A percentile compares a stretch with the other conserved stretches of the same genome.
Evolutionary conservation across 177 flowering plant genomes (phyloP).

Genomic region (Tripterygium wilfordii): DNA sequence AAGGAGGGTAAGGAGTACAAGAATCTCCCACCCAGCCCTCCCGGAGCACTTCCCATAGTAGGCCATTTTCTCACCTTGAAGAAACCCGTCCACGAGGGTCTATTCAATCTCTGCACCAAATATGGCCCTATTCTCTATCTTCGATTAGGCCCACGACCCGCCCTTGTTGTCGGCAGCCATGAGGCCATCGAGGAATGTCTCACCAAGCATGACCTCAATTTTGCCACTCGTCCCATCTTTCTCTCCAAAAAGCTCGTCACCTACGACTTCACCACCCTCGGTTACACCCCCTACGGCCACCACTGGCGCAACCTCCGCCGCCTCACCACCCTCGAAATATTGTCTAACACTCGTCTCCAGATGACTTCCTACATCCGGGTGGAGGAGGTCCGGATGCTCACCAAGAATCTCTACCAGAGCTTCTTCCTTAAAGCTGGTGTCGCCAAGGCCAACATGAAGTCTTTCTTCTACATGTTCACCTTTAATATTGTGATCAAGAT

Average conservation of each 20-base stretch:
- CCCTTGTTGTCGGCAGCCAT: too few species aligned
- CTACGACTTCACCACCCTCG: neutral
- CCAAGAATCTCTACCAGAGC: neutral
- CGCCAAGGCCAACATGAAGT: neutral
- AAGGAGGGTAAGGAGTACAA: too few species aligned
- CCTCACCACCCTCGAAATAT: neutral
- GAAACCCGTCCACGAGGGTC: too few species aligned
- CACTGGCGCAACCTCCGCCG: slow-evolving; percentile 3
- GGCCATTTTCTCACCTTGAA: too few species aligned
- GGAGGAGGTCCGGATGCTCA: neutral
- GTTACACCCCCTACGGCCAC: neutral
- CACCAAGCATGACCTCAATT: neutral
- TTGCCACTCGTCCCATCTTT: slow-evolving; percentile 1
- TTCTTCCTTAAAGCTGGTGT: neutral
- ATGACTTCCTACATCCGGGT: neutral
- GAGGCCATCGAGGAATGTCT: neutral
- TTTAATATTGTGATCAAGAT: neutral
- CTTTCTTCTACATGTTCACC: neutral
- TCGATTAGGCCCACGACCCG: too few species aligned
- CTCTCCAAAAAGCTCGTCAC: neutral
- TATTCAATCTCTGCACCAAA: too few species aligned
- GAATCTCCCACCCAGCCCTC: too few species aligned
- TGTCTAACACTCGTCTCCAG: neutral
- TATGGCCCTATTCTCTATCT: too few species aligned
- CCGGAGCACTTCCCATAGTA: too few species aligned